Percentiles rank a stretch among this genome's conserved stretches.
Evolutionary conservation across 2,329 filamentous ascomycete species (phyloP).

Genomic region (Fusarium clavum): DNA sequence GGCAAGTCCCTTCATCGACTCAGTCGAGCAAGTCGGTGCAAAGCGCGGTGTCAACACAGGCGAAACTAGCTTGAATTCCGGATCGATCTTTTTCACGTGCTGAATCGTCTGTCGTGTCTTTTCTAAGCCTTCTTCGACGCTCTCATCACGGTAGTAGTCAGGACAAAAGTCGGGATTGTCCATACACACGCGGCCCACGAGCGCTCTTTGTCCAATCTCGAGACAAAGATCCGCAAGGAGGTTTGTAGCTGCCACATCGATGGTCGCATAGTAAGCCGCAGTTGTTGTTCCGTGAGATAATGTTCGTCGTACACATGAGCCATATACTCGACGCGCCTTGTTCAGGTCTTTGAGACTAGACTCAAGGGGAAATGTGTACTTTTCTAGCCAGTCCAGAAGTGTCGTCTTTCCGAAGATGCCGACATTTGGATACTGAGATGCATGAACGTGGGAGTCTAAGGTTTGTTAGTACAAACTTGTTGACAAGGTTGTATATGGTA

Average conservation of each 20-base stretch:
- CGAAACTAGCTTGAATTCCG: constrained; percentile 70
- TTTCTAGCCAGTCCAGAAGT: constrained; percentile 91
- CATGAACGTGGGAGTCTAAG: constrained; percentile 93
- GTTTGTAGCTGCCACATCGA: constrained; percentile 89
- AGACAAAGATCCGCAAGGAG: constrained; percentile 87
- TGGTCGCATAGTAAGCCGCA: constrained; percentile 93
- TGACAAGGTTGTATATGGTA: not conserved
- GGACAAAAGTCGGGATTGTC: constrained; percentile 75
- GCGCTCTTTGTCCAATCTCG: constrained; percentile 83
- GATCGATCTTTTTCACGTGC: constrained; percentile 77
- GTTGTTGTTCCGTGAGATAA: constrained; percentile 93
- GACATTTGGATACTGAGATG: constrained; percentile 92
- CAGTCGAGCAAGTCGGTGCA: constrained; percentile 70
- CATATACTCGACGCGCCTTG: constrained; percentile 79
- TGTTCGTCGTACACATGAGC: constrained; percentile 80
- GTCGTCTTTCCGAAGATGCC: constrained; percentile 95
- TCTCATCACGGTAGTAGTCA: constrained; percentile 81
- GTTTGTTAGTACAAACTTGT: constrained; percentile 20
- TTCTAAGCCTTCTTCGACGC: constrained; percentile 65
- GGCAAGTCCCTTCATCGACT: constrained; percentile 73
- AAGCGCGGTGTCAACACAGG: constrained; percentile 84
- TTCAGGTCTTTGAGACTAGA: constrained; percentile 73
- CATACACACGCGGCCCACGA: constrained; percentile 97
- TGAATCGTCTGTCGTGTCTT: constrained; percentile 70
- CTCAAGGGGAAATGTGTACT: constrained; percentile 95